Evolutionary conservation across 2,329 filamentous ascomycete genomes (phyloP).

Genomic region (Botrytis porri): DNA sequence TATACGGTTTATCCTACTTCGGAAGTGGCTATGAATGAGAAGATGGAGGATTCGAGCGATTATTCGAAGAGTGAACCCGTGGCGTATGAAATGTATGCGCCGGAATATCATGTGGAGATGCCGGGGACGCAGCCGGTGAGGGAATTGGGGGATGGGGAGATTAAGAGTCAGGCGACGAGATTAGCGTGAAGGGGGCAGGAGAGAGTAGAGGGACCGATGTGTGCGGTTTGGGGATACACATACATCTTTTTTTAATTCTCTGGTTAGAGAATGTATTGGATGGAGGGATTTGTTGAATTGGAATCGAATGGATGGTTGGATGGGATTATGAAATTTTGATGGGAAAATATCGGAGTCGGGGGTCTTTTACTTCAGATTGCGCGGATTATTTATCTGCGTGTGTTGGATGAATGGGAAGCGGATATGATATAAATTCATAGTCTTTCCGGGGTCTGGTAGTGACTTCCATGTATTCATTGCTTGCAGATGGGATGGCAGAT

Average conservation of each 20-base stretch:
- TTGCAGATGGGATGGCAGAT: not conserved
- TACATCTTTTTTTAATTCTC: not conserved
- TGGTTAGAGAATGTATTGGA: not conserved
- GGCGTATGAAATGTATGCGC: conserved; percentile 13
- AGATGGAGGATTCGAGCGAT: not conserved
- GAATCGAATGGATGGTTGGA: not conserved
- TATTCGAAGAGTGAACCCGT: not conserved
- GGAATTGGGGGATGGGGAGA: not conserved
- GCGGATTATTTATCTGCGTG: not conserved
- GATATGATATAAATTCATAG: not conserved
- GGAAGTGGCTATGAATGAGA: not conserved
- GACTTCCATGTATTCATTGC: not conserved
- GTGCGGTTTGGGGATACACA: not conserved
- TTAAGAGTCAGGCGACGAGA: not conserved
- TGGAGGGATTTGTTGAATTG: not conserved
- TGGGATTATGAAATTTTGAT: not conserved
- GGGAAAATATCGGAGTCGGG: not conserved
- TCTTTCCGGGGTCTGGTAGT: not conserved
- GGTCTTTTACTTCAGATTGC: not conserved
- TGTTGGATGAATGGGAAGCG: not conserved
- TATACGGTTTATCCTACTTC: not conserved
- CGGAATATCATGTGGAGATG: not conserved
- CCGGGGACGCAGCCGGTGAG: not conserved
- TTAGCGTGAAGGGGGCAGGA: not conserved
- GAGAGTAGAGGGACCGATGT: not conserved